A percentile compares a stretch with the other conserved stretches of the same genome.
These are phyloP conservation scores for Solanum aculeatissimum DNA, from an alignment of 305 asterid genomes.

Conservation along the genomic window DNA sequence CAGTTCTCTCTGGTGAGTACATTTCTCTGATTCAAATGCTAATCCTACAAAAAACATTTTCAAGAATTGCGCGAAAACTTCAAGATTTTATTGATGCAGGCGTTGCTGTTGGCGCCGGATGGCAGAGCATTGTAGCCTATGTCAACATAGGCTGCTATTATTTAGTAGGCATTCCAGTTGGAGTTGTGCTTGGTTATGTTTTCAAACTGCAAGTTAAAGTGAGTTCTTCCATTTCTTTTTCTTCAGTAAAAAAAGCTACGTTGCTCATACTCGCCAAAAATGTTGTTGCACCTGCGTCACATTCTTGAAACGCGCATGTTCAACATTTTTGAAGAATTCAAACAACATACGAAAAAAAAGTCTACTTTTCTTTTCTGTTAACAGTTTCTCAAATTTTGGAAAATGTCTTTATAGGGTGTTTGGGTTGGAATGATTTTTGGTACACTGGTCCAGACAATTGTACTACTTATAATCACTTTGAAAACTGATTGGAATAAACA, in stretches of 20 bases:
- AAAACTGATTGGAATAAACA: slow-evolving; percentile 16
- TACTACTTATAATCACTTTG: slow-evolving; percentile 2
- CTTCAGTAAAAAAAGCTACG: neutral
- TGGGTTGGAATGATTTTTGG: slow-evolving; percentile 17
- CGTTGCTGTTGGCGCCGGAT: slow-evolving; percentile 66
- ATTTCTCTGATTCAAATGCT: neutral
- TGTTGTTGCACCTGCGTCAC: neutral
- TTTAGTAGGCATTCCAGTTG: slow-evolving; percentile 55
- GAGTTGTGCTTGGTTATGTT: slow-evolving; percentile 52
- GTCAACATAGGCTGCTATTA: slow-evolving; percentile 62
- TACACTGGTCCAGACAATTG: slow-evolving; percentile 10
- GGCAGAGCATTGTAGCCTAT: slow-evolving; percentile 58
- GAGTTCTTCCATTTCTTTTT: neutral
- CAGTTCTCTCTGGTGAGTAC: slow-evolving; percentile 50
- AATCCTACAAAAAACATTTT: neutral
- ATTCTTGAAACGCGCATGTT: neutral
- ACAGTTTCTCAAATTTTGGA: neutral
- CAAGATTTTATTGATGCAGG: slow-evolving; percentile 14
- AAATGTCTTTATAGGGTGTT: slow-evolving; percentile 9
- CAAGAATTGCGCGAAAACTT: neutral
- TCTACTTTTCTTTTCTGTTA: neutral
- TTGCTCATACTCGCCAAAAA: neutral
- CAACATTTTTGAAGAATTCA: neutral
- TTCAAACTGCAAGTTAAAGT: slow-evolving; percentile 48
- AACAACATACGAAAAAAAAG: neutral